Evolutionary conservation across 1,139 yeast species (phyloP), one percentile per base, ranked within the genome.

Genomic region (Yamadazyma trypodendri): DNA sequence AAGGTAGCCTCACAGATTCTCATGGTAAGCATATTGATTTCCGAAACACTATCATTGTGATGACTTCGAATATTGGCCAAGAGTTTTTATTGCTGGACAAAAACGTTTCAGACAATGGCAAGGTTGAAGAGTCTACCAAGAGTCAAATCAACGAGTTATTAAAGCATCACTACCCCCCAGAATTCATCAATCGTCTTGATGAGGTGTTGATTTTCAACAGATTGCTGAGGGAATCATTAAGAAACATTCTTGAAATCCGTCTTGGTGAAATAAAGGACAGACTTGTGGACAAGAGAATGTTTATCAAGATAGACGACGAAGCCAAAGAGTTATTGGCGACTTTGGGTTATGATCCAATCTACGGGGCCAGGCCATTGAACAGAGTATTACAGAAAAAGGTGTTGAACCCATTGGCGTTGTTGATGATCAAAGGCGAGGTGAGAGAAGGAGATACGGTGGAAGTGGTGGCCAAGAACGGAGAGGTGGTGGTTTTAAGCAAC

Each of bases 11-110:
- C 49, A 90, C 97, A 0, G 98, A 92, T 56, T 84, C 96, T 6
- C 96, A 89, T 54, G 98, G 98, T 23, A 85, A 88, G 41, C 86
- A 84, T 51, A 87, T 92, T 40, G 97, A 92, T 60, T 92, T 92
- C 77, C 79, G 89, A 49, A 92, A 92, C 60, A 86, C 97, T 1
- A 84, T 92, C 40, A 87, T 92, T 51, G 95, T 92, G n/a, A 86
- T 92, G 95, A 92, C 98, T 0, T 87, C 96, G 3, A 92, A 92
- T 58, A 86, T 92, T 54, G 98, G 98, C 6, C 97, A 92, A 60
- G 96, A 90, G 47, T 77, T 85, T 36, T 70, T 92, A 45, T 65
- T 89, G 37, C 68, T 81, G 11, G 96, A 86, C 50, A 61, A 58
- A 31, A 60, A 64, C 20, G 48, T 68, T 10, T 42, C 51, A 20